A percentile compares a stretch with the other conserved stretches of the same genome.
These are phyloP conservation scores for Backusella macrospora DNA, from an alignment of 192 early-diverging fungal species.

Conservation along the genomic window DNA sequence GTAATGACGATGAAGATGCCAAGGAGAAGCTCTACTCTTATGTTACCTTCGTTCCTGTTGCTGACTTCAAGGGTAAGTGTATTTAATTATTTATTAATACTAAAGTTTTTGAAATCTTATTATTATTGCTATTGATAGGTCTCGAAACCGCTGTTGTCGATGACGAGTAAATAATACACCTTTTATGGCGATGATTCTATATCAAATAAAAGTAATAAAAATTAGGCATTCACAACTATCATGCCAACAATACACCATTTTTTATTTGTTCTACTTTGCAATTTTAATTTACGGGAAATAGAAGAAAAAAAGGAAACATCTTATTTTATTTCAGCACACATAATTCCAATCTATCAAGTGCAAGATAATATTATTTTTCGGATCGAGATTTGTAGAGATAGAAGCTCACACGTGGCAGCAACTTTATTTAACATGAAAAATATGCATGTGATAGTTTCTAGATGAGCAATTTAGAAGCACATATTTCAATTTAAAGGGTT, in stretches of 20 bases:
- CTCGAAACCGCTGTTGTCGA: constrained; percentile 43
- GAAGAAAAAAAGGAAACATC: neutral
- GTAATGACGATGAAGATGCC: constrained; percentile 96
- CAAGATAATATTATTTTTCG: neutral
- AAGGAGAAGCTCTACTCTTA: constrained; percentile 97
- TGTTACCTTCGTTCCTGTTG: constrained; percentile 85
- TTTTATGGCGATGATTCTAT: neutral
- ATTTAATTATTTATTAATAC: neutral
- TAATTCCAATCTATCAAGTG: neutral
- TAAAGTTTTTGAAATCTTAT: neutral
- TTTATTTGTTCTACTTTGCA: neutral
- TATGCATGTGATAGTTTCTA: constrained; percentile 10
- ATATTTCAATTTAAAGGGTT: neutral
- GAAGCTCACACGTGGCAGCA: neutral
- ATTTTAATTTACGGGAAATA: neutral
- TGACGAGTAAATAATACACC: constrained; percentile 36
- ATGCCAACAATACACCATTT: neutral
- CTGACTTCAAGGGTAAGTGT: constrained; percentile 83
- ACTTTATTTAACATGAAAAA: constrained; percentile 13
- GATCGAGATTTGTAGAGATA: neutral
- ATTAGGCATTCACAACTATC: neutral
- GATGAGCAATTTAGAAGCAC: neutral
- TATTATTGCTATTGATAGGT: constrained; percentile 12
- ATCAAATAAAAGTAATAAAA: constrained; percentile 1
- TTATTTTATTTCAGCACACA: neutral